These are phyloP conservation scores for Ogataea glucozyma DNA, from an alignment of 805 yeast genomes.

Conservation along the genomic window DNA sequence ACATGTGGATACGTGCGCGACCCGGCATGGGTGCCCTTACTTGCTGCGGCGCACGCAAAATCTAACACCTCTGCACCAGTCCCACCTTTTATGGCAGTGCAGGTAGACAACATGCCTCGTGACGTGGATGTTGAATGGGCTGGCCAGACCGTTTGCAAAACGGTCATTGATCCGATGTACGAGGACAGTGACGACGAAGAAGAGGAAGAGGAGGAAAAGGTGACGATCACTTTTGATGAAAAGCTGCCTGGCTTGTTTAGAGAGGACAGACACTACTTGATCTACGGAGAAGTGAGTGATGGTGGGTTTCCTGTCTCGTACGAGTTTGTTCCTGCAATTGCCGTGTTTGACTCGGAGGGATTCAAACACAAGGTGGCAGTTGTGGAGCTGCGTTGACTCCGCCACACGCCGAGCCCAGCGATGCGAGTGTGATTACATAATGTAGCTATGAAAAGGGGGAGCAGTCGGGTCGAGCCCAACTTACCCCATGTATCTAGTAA, in stretches of 20 bases:
- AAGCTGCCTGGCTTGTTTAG: conserved; percentile 24
- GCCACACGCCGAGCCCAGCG: too few relatives aligned
- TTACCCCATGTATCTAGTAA: too few relatives aligned
- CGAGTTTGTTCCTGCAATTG: conserved; percentile 26
- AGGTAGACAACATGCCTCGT: conserved; percentile 61
- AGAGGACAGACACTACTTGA: conserved; percentile 21
- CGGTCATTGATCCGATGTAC: conserved; percentile 38
- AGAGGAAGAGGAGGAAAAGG: conserved; percentile 6
- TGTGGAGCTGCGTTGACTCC: conserved; percentile 11
- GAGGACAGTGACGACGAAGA: conserved; percentile 19
- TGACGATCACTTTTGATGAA: conserved; percentile 42
- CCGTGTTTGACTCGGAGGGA: conserved; percentile 15
- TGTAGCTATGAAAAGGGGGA: not conserved
- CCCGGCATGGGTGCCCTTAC: conserved; percentile 31
- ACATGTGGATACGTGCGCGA: conserved; percentile 58
- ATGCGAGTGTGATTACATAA: not conserved
- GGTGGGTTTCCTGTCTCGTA: conserved; percentile 18
- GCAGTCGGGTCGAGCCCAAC: too few relatives aligned
- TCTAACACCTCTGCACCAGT: not conserved
- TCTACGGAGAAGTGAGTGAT: conserved; percentile 22
- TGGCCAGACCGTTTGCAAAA: conserved; percentile 52
- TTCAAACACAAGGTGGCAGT: conserved; percentile 13
- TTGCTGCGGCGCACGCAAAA: conserved; percentile 43
- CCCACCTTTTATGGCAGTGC: conserved; percentile 47
- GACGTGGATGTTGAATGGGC: conserved; percentile 75